phyloP scores from a whole-genome alignment of 2,329 filamentous ascomycete genomes.

The Fusarium citri region DNA sequence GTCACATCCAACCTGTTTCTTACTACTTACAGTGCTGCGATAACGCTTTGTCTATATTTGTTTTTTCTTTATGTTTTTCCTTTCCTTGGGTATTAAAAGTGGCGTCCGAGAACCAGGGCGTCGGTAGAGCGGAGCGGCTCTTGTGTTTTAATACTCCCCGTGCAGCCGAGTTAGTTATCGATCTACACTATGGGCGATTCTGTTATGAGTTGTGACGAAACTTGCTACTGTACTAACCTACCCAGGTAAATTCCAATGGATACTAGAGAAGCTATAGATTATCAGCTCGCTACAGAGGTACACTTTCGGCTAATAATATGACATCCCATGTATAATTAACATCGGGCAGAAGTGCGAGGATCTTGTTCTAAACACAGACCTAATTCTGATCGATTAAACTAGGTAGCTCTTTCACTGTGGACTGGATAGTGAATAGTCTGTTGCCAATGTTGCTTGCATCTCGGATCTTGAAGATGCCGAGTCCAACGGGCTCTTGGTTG shows the following conservation, averaged over 20 bases:
- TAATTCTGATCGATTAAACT: conserved; percentile 6
- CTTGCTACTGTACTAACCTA: background rate
- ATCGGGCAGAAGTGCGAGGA: background rate
- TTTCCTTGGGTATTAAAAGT: background rate
- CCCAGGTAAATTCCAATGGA: background rate
- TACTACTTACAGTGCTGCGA: background rate
- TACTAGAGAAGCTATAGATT: background rate
- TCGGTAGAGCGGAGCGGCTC: conserved; percentile 25
- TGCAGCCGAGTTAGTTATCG: background rate
- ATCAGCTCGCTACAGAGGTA: background rate
- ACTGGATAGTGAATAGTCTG: background rate
- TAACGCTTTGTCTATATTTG: background rate
- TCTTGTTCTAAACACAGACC: background rate
- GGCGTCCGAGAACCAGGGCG: conserved; percentile 25
- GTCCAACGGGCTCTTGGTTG: background rate
- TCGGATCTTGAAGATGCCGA: conserved; percentile 9
- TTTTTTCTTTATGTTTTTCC: background rate
- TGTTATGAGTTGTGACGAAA: background rate
- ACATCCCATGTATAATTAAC: background rate
- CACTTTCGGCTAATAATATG: background rate
- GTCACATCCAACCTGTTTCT: background rate
- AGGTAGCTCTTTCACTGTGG: background rate
- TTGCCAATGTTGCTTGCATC: background rate
- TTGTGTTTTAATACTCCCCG: conserved; percentile 1
- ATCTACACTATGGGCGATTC: background rate